A percentile compares a stretch with the other conserved stretches of the same genome.
phyloP scores from a whole-genome alignment of 306 rosid genomes.

The Quercus glauca region DNA sequence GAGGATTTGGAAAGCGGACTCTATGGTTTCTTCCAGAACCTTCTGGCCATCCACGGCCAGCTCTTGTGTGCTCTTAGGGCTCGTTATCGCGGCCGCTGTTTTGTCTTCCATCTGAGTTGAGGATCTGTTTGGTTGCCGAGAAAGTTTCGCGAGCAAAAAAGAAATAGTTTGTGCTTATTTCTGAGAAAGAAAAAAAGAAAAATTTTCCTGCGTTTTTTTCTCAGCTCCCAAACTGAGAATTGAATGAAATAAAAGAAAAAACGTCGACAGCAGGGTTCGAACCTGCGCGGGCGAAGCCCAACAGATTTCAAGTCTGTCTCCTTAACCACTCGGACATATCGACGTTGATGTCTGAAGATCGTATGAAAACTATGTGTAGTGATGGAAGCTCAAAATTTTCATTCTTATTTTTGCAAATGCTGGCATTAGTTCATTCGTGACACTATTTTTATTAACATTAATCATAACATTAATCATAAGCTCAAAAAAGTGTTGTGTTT shows the following conservation, averaged over 20 bases:
- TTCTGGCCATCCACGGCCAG: slow-evolving; percentile 81
- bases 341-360: background rate
- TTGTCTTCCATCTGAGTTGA: slow-evolving; percentile 49
- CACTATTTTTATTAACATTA: no score
- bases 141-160: background rate
- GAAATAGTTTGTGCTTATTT: background rate
- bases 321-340: slow-evolving; percentile 64
- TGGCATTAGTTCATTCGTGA: accelerated
- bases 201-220: slow-evolving; percentile 6
- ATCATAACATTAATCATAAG: no score
- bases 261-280: slow-evolving; percentile 62
- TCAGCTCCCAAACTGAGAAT: slow-evolving; percentile 10
- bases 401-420: no score
- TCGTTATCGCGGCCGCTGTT: slow-evolving; percentile 18
- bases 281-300: slow-evolving; percentile 66
- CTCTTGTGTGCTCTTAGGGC: slow-evolving; percentile 65
- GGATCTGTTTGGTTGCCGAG: background rate
- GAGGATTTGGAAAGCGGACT: slow-evolving; percentile 84
- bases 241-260: background rate
- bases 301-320: slow-evolving; percentile 67
- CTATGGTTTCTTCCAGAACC: slow-evolving; percentile 80
- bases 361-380: no score
- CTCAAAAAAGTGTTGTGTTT: no score
- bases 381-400: accelerated
- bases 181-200: no score